These are phyloP conservation scores for Arachis monticola DNA, from an alignment of 331 rosid genomes.

Conservation along the genomic window DNA sequence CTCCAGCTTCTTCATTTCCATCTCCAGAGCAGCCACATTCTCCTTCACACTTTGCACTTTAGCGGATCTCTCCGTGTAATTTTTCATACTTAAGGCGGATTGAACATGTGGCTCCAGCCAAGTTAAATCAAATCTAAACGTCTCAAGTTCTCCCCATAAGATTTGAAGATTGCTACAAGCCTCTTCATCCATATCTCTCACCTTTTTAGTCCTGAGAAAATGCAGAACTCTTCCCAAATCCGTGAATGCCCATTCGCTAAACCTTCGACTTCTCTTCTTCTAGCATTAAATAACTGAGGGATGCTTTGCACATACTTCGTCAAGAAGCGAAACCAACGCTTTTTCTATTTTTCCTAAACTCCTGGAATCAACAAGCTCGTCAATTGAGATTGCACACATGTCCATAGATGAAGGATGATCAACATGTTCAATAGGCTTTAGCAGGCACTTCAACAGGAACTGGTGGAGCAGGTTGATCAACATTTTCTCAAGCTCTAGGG, in stretches of 20 bases:
- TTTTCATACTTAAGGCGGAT: conserved; percentile 16
- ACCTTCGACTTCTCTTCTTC: not conserved
- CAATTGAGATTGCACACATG: not conserved
- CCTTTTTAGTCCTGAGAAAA: conserved; percentile 22
- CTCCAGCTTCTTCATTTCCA: not conserved
- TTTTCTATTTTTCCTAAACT: conserved; percentile 16
- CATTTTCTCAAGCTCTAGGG: conserved; percentile 36
- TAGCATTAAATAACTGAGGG: conserved; percentile 13
- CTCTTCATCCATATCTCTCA: conserved; percentile 27
- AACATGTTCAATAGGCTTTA: not conserved
- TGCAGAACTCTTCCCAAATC: conserved; percentile 28
- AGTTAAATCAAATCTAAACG: conserved; percentile 13
- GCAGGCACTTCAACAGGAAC: not conserved
- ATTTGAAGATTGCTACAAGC: conserved; percentile 7
- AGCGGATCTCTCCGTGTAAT: not conserved
- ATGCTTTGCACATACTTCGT: conserved; percentile 1
- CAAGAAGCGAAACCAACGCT: conserved; percentile 23
- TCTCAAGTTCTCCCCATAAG: conserved; percentile 40
- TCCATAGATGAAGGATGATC: not conserved
- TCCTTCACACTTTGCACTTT: conserved; percentile 15
- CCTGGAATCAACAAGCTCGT: conserved; percentile 19
- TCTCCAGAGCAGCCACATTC: not conserved
- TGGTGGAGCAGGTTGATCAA: not conserved
- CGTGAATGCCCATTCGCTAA: conserved; percentile 25
- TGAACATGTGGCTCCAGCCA: conserved; percentile 33